Evolutionary conservation across 805 yeast species (phyloP).

Genomic region (Starmerella vaccinii): DNA sequence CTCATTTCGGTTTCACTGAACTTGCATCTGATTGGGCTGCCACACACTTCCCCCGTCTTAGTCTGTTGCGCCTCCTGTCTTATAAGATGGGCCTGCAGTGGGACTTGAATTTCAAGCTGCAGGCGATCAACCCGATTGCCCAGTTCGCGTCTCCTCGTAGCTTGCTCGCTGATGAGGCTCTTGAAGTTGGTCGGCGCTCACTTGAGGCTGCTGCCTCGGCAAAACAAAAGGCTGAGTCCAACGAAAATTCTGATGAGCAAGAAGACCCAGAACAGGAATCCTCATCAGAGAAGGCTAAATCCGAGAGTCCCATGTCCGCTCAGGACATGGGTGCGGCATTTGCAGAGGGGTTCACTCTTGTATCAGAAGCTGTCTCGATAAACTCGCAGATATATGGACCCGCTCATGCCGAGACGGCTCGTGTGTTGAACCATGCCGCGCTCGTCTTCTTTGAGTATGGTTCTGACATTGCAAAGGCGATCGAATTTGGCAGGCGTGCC

Average conservation of each 20-base stretch:
- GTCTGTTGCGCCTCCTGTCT: conserved; percentile 60
- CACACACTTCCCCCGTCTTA: neutral
- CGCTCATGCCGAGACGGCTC: conserved; percentile 69
- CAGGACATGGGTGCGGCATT: conserved; percentile 19
- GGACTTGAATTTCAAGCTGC: conserved; percentile 48
- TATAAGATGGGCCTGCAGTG: conserved; percentile 80
- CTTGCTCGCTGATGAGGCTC: conserved; percentile 58
- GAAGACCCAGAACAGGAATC: no score
- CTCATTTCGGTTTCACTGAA: conserved; percentile 52
- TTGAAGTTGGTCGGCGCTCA: conserved; percentile 32
- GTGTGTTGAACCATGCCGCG: conserved; percentile 55
- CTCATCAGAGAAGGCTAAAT: neutral
- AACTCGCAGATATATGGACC: conserved; percentile 77
- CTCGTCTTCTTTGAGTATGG: conserved; percentile 50
- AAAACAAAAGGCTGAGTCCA: neutral
- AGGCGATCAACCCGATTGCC: conserved; percentile 61
- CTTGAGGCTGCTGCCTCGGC: conserved; percentile 7
- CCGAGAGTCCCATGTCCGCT: neutral
- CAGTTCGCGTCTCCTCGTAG: conserved; percentile 63
- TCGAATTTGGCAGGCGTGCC: conserved; percentile 56
- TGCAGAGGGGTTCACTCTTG: conserved; percentile 43
- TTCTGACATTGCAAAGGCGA: conserved; percentile 48
- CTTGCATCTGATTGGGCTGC: conserved; percentile 43
- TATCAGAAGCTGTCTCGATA: conserved; percentile 60
- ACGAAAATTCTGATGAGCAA: neutral